A percentile compares a stretch with the other conserved stretches of the same genome.
phyloP scores from a whole-genome alignment of 306 rosid genomes.

The Cicer pinnatifidum region DNA sequence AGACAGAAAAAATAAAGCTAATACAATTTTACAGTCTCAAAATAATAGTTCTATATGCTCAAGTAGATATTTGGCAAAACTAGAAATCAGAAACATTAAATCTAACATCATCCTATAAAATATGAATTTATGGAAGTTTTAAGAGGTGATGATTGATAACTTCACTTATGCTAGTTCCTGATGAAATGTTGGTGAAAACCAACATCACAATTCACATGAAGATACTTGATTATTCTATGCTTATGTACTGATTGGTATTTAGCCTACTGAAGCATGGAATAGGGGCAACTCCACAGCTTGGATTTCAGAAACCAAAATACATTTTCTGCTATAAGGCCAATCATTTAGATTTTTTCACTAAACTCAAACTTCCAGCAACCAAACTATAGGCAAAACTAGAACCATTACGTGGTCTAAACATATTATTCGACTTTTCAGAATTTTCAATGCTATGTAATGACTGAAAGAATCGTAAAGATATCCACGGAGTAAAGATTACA shows the following conservation, averaged over 20 bases:
- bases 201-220: not conserved
- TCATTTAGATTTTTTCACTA: slow-evolving; percentile 4
- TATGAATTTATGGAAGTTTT: not conserved
- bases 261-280: slow-evolving; percentile 24
- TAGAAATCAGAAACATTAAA: not conserved
- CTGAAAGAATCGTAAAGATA: not conserved
- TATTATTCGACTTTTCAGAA: slow-evolving; percentile 25
- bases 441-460: not conserved
- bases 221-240: slow-evolving; percentile 18
- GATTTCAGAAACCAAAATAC: slow-evolving; percentile 14
- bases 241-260: not conserved
- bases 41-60: not conserved
- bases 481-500: slow-evolving; percentile 6
- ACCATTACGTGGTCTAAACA: not conserved
- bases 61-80: not conserved
- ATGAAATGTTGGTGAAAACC: slow-evolving; percentile 21
- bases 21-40: not conserved
- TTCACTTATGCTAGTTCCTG: slow-evolving; percentile 9
- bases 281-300: not conserved
- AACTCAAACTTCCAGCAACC: not conserved
- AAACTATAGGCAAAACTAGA: slow-evolving; percentile 16
- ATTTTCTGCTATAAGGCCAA: slow-evolving; percentile 4
- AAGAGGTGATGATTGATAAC: not conserved
- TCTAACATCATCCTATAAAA: not conserved
- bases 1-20: slow-evolving; percentile 17